A percentile compares a stretch with the other conserved stretches of the same genome.
These are phyloP conservation scores for Coemansia sp. DNA, from an alignment of 192 early-diverging fungal genomes.

Conservation along the genomic window DNA sequence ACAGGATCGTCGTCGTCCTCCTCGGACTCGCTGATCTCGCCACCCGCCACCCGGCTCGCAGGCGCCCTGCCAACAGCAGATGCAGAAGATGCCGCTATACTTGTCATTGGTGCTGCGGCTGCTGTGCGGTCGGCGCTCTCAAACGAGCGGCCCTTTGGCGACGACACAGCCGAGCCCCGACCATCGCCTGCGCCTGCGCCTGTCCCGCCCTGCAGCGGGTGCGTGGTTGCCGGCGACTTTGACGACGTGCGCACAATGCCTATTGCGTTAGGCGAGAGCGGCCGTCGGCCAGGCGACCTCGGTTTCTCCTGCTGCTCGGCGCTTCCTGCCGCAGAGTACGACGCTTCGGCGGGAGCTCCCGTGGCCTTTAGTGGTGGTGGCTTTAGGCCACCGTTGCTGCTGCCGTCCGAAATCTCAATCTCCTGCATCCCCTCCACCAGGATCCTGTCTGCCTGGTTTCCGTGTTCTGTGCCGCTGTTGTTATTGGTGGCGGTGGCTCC, in stretches of 20 bases:
- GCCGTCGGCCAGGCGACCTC: neutral
- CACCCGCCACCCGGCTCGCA: conserved; percentile 14
- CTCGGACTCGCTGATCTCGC: conserved; percentile 17
- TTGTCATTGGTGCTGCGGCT: neutral
- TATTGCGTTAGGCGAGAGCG: conserved; percentile 9
- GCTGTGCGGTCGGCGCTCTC: conserved; percentile 27
- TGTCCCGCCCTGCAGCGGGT: conserved; percentile 20
- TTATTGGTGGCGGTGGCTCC: no score
- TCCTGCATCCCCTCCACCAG: neutral
- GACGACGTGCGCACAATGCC: conserved; percentile 20
- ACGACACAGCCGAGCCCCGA: conserved; percentile 20
- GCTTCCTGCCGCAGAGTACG: neutral
- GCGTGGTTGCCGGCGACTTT: conserved; percentile 28
- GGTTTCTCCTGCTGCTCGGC: neutral
- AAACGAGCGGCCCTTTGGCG: neutral
- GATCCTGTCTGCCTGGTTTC: neutral
- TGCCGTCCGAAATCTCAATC: neutral
- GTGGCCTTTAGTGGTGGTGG: neutral
- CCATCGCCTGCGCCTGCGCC: conserved; percentile 10
- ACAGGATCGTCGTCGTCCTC: conserved; percentile 20
- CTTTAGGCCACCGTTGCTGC: neutral
- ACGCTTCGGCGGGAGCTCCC: neutral
- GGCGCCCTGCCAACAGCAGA: conserved; percentile 9
- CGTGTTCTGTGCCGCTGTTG: neutral
- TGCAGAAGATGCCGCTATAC: neutral